Percentiles rank a stretch among this genome's conserved stretches.
phyloP scores from a whole-genome alignment of 306 rosid species.

The Carpinus fangiana region DNA sequence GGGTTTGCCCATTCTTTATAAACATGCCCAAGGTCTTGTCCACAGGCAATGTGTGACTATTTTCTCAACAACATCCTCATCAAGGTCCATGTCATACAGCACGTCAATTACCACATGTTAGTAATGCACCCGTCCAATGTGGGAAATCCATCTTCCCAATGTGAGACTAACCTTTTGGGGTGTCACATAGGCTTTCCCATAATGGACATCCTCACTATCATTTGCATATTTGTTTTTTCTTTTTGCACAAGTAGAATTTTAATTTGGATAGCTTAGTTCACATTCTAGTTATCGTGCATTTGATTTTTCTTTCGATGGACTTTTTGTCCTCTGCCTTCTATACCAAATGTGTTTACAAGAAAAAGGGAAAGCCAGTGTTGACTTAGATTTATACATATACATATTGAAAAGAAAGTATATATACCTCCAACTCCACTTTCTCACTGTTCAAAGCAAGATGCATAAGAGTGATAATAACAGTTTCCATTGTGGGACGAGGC shows the following conservation, averaged over 20 bases:
- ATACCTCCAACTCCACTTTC: constrained; percentile 77
- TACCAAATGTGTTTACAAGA: constrained; percentile 2
- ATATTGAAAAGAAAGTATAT: constrained; percentile 1
- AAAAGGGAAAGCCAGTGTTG: not conserved
- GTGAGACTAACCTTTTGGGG: too few species aligned
- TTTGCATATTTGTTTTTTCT: not conserved
- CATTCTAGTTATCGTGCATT: not conserved
- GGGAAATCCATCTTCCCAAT: too few species aligned
- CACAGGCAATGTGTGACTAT: too few species aligned
- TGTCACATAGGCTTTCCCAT: not conserved
- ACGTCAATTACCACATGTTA: too few species aligned
- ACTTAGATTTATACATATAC: not conserved
- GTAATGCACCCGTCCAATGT: too few species aligned
- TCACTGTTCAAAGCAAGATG: constrained; percentile 87
- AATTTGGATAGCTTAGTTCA: not conserved
- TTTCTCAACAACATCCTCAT: too few species aligned
- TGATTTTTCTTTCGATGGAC: not conserved
- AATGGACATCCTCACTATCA: not conserved
- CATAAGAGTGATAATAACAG: constrained; percentile 77
- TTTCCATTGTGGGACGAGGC: constrained; percentile 68
- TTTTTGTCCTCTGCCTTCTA: not conserved
- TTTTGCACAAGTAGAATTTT: not conserved
- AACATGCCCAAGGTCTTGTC: too few species aligned
- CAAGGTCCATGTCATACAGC: too few species aligned
- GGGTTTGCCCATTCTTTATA: too few species aligned